These are phyloP conservation scores for Mycena metata DNA, from an alignment of 768 basidiomycete species.

Conservation along the genomic window DNA sequence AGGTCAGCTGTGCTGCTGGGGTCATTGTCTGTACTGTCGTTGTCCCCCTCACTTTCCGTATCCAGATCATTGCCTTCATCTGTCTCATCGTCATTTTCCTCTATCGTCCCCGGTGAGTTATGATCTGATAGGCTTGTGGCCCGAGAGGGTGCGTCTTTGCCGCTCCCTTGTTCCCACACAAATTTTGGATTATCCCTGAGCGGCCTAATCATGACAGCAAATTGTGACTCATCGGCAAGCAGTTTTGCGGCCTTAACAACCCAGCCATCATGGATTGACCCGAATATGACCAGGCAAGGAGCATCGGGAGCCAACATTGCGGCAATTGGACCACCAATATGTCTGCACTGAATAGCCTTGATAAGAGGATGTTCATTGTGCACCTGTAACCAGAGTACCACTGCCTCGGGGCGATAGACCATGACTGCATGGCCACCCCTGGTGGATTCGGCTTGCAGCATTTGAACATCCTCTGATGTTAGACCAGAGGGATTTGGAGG, in stretches of 20 bases:
- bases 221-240: neutral
- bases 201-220: neutral
- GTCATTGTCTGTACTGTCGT: no score
- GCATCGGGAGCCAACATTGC: neutral
- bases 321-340: neutral
- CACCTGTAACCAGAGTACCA: constrained; percentile 4
- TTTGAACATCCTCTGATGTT: no score
- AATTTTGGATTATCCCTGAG: neutral
- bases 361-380: neutral
- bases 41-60: no score
- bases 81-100: no score
- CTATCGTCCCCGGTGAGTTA: no score
- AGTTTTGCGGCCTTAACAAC: neutral
- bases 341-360: neutral
- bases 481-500: no score
- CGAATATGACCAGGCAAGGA: neutral
- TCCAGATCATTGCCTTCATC: no score
- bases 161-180: neutral
- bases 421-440: no score
- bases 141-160: no score
- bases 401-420: constrained; percentile 2
- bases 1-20: no score
- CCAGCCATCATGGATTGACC: neutral
- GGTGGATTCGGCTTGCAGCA: no score
- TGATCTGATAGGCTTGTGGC: no score